Evolutionary conservation across 805 yeast genomes (phyloP), one percentile per base, ranked within the genome.

Genomic region (Spathaspora gorwiae): DNA sequence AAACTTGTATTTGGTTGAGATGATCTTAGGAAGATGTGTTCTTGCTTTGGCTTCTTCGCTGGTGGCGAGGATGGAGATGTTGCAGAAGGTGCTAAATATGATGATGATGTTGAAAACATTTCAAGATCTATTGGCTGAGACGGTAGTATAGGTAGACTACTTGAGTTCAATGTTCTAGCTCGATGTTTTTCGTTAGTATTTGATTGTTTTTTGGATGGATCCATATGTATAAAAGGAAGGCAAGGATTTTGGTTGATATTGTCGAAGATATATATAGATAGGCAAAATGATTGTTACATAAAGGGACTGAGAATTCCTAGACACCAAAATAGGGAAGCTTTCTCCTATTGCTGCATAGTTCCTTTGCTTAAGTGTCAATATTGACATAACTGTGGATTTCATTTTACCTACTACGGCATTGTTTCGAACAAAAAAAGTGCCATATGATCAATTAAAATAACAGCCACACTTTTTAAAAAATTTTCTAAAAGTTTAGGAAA

Each of bases 1-100:
- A 46, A 48, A 47, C 52, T 51, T 15, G 47, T 47, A 26, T 48
- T 49, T 33, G 52, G 47, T 31, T 46, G 49, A 6, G 39, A 27
- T 36, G 39, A 36, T 24, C 30, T 36, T 6, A 24, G 26, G 11
- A 27, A 26, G 26, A 29, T 29, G 32, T 27, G 24, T 36, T 36
- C 30, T 26, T 26, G 26, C 15, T 27, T 36, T 36, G 39, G 39
- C 26, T 27, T 26, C 26, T 36, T 36, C 12, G 30, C n/a, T 5
- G 39, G 39, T 26, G 39, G 39, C 3, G 39, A 36, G 11, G 29
- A 9, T 9, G 31, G 13, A 24, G 26, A 36, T 24, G 26, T 6
- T 36, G 7, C 30, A n/a, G 24, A 27, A 13, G 26, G 39, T 11
- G 39, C 26, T 26, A 30, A 27, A 26, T 24, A 24, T 12, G 30